Evolutionary conservation across 495 filamentous ascomycete genomes (phyloP).

Genomic region (Penicillium subrubescens): DNA sequence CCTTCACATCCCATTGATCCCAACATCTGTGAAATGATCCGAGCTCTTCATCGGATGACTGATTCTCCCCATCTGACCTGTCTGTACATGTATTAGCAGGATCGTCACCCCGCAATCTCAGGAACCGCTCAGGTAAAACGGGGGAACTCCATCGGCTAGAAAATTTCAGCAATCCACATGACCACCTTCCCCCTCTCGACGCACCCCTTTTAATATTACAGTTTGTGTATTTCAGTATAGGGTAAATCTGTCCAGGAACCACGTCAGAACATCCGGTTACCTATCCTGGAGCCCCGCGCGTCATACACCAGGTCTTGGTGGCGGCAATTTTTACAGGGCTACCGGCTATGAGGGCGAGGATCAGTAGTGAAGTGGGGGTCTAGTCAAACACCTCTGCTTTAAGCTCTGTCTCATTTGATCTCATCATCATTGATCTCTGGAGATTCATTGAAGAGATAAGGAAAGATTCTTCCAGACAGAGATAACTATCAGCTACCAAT

Average conservation of each 20-base stretch:
- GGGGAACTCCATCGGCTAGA: not conserved
- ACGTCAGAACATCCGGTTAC: constrained; percentile 7
- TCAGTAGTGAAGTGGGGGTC: constrained; percentile 10
- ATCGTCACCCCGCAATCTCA: constrained; percentile 5
- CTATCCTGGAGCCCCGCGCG: not conserved
- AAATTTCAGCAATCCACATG: constrained; percentile 3
- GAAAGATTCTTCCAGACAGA: not conserved
- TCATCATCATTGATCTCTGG: not conserved
- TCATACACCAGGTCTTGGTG: constrained; percentile 8
- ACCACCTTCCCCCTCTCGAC: not conserved
- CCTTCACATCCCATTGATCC: not conserved
- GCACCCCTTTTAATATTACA: not conserved
- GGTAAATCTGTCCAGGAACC: constrained; percentile 3
- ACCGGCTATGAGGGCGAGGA: not conserved
- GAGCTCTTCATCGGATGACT: not conserved
- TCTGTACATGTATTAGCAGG: not conserved
- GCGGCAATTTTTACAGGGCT: constrained; percentile 10
- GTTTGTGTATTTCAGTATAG: not conserved
- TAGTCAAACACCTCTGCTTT: not conserved
- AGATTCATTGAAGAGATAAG: not conserved
- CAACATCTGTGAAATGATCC: not conserved
- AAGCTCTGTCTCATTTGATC: not conserved
- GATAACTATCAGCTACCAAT: not conserved
- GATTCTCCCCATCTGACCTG: not conserved
- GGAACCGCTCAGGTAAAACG: not conserved